These are phyloP conservation scores for Acer negundo DNA, from an alignment of 345 rosid genomes.

Conservation along the genomic window DNA sequence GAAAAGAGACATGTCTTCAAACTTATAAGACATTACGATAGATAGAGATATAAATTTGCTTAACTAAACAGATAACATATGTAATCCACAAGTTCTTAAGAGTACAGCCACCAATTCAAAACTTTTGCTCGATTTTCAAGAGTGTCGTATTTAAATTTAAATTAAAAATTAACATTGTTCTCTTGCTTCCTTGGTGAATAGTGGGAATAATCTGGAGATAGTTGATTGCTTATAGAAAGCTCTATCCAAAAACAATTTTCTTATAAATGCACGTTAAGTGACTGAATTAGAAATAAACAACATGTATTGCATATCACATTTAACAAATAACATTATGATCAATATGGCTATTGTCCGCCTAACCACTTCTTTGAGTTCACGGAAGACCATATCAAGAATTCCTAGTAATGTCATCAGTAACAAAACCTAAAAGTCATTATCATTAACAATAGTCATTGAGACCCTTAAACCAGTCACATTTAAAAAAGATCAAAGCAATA, in stretches of 20 bases:
- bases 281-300: not conserved
- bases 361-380: too few species aligned
- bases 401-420: too few species aligned
- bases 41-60: not conserved
- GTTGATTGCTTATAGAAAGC: not conserved
- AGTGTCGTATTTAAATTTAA: not conserved
- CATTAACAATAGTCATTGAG: not conserved
- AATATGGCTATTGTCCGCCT: not conserved
- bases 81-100: not conserved
- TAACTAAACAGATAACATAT: not conserved
- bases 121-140: not conserved
- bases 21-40: not conserved
- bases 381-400: too few species aligned
- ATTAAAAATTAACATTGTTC: not conserved
- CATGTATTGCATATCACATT: not conserved
- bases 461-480: not conserved
- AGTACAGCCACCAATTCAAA: not conserved
- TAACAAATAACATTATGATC: not conserved
- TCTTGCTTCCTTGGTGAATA: not conserved
- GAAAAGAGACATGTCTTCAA: not conserved
- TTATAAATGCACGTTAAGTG: not conserved
- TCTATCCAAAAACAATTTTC: not conserved
- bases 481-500: not conserved
- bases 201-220: not conserved
- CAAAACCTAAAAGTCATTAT: too few species aligned